A percentile compares a stretch with the other conserved stretches of the same genome.
Evolutionary conservation across 2,329 filamentous ascomycete species (phyloP).

Genomic region (Arthrinium phaeospermum): DNA sequence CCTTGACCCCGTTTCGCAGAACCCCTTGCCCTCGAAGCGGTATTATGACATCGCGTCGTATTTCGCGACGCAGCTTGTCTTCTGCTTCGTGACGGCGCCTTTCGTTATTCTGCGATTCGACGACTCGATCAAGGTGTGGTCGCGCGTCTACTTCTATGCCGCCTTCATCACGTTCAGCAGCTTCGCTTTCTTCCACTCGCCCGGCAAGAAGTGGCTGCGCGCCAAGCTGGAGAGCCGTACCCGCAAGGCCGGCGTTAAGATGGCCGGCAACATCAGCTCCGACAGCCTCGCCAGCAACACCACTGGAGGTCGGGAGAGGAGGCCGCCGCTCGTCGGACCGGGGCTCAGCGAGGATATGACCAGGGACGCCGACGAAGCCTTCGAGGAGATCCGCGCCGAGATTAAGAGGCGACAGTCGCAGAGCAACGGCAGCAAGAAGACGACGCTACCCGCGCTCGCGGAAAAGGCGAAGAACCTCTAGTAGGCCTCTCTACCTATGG

Average conservation of each 20-base stretch:
- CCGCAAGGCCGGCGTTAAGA: constrained; percentile 49
- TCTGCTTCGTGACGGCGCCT: constrained; percentile 82
- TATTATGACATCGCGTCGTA: constrained; percentile 86
- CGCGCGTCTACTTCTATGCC: constrained; percentile 86
- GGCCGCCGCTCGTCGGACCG: constrained; percentile 64
- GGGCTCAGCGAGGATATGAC: constrained; percentile 81
- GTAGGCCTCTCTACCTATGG: not conserved
- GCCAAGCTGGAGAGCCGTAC: constrained; percentile 64
- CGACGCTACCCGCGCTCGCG: not conserved
- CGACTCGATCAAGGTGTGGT: constrained; percentile 77
- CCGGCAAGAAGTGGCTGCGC: constrained; percentile 68
- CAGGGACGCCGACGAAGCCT: constrained; percentile 76
- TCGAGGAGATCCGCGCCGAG: constrained; percentile 76
- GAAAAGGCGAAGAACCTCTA: not conserved
- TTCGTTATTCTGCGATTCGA: constrained; percentile 82
- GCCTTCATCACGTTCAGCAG: constrained; percentile 69
- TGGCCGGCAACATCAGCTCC: constrained; percentile 58
- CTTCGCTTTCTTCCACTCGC: constrained; percentile 80
- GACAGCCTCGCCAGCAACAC: constrained; percentile 54
- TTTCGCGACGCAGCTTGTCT: constrained; percentile 78
- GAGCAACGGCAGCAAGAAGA: constrained; percentile 34
- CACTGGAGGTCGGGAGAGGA: constrained; percentile 34
- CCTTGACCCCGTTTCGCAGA: constrained; percentile 75
- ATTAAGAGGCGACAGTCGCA: constrained; percentile 63
- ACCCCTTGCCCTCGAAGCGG: constrained; percentile 72